Percentiles rank a stretch among this genome's conserved stretches.
phyloP scores from a whole-genome alignment of 192 early-diverging fungal genomes.

The Paraglomus brasilianum region DNA sequence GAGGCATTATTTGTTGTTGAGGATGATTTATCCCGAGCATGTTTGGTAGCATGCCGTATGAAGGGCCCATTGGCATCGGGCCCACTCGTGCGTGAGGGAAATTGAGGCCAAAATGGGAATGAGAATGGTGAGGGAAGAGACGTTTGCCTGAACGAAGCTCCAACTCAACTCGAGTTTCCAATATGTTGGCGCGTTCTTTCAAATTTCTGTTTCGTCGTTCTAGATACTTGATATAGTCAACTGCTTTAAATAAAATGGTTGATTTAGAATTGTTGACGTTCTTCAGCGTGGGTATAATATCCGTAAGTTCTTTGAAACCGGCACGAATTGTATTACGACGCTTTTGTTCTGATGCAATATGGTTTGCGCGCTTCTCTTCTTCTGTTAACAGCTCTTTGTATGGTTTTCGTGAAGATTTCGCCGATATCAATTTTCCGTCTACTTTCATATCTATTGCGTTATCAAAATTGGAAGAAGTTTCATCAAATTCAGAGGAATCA shows the following conservation, averaged over 20 bases:
- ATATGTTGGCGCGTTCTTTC: slow-evolving; percentile 39
- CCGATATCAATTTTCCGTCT: not conserved
- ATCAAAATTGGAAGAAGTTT: slow-evolving; percentile 23
- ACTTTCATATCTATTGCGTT: slow-evolving; percentile 14
- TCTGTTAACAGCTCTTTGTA: slow-evolving; percentile 72
- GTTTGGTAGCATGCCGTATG: slow-evolving; percentile 19
- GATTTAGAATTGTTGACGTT: slow-evolving; percentile 64
- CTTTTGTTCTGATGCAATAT: slow-evolving; percentile 75
- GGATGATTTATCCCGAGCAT: not conserved
- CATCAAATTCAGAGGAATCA: slow-evolving; percentile 23
- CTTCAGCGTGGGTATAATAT: slow-evolving; percentile 79
- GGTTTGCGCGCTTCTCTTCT: slow-evolving; percentile 72
- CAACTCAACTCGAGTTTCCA: slow-evolving; percentile 38
- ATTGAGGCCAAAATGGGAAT: slow-evolving; percentile 10
- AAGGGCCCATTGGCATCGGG: slow-evolving; percentile 22
- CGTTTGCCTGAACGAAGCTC: slow-evolving; percentile 28
- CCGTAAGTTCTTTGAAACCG: slow-evolving; percentile 88
- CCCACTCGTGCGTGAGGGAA: slow-evolving; percentile 22
- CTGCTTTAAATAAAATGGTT: slow-evolving; percentile 65
- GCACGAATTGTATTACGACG: slow-evolving; percentile 68
- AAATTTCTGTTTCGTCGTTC: slow-evolving; percentile 58
- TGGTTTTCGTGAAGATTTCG: slow-evolving; percentile 43
- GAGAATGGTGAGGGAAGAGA: slow-evolving; percentile 19
- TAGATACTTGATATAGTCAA: slow-evolving; percentile 61
- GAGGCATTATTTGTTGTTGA: slow-evolving; percentile 2